phyloP scores from a whole-genome alignment of 257 asterid genomes.

The Forsythia suspensa region DNA sequence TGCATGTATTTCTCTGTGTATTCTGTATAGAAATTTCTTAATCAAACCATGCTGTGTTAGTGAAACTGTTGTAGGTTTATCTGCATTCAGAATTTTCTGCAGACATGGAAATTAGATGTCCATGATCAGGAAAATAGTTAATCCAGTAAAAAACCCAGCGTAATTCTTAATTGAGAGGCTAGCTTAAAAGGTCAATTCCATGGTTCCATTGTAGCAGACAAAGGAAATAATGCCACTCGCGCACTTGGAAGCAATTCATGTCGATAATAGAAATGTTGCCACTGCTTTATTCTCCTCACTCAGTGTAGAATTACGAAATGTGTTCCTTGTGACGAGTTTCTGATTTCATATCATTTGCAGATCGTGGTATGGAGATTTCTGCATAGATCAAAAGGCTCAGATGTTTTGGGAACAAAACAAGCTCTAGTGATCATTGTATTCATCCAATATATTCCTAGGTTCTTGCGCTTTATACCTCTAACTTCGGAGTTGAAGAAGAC shows the following conservation, averaged over 20 bases:
- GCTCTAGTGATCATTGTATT: conserved; percentile 70
- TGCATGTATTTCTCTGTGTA: neutral
- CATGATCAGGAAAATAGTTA: neutral
- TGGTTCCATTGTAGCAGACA: neutral
- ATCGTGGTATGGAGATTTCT: conserved; percentile 85
- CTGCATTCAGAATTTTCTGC: neutral
- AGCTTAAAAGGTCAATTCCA: neutral
- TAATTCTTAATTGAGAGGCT: neutral
- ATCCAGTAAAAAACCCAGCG: neutral
- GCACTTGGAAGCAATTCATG: neutral
- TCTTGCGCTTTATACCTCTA: conserved; percentile 71
- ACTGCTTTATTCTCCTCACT: neutral
- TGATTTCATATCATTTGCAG: conserved; percentile 43
- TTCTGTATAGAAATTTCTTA: no score
- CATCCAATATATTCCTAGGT: conserved; percentile 82
- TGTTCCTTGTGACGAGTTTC: neutral
- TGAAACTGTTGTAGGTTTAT: neutral
- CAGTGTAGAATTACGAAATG: neutral
- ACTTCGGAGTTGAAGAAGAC: conserved; percentile 88
- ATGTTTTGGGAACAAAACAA: conserved; percentile 73
- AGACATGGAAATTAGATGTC: neutral
- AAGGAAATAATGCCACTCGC: neutral
- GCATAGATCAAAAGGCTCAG: conserved; percentile 55
- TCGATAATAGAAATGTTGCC: neutral
- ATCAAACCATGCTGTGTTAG: neutral